Conservation (phyloP, 345 rosid genomes). For the Bruguiera gymnorhiza region DNA sequence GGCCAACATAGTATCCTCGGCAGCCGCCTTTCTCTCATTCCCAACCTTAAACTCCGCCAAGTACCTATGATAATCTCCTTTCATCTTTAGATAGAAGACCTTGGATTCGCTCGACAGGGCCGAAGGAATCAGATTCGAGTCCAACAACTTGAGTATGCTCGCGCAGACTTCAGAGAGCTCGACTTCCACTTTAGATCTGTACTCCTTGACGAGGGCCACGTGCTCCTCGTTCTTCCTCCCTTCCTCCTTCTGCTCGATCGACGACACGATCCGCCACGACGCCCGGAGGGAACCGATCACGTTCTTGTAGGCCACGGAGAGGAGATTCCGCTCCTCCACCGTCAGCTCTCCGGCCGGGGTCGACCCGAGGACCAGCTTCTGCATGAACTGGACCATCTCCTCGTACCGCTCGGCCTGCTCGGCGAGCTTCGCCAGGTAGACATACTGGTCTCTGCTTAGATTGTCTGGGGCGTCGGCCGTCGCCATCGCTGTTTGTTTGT, state of each 20-base stretch:
- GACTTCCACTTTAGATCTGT: constrained; percentile 33
- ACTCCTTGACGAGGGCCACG: constrained; percentile 27
- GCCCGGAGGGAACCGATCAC: constrained; percentile 39
- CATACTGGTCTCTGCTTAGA: constrained; percentile 9
- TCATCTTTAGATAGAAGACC: constrained; percentile 40
- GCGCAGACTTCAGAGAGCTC: constrained; percentile 33
- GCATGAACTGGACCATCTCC: constrained; percentile 39
- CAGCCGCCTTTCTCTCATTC: constrained; percentile 34
- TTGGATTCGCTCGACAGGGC: constrained; percentile 32
- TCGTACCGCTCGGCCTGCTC: constrained; percentile 40
- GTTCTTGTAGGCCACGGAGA: constrained; percentile 40
- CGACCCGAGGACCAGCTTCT: constrained; percentile 25
- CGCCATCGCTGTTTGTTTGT: neutral
- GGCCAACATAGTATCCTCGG: constrained; percentile 37
- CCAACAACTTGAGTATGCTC: constrained; percentile 28
- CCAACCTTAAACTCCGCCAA: constrained; percentile 39
- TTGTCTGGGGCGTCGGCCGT: neutral
- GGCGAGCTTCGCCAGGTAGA: constrained; percentile 34
- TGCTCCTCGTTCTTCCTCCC: constrained; percentile 26
- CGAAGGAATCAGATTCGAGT: constrained; percentile 31
- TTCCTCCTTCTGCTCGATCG: constrained; percentile 28
- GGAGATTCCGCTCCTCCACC: constrained; percentile 39
- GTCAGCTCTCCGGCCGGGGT: constrained; percentile 23
- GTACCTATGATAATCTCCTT: constrained; percentile 38
- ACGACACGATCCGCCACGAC: constrained; percentile 36